These are phyloP conservation scores for Oemleria cerasiformis DNA, from an alignment of 306 rosid species.

Conservation along the genomic window DNA sequence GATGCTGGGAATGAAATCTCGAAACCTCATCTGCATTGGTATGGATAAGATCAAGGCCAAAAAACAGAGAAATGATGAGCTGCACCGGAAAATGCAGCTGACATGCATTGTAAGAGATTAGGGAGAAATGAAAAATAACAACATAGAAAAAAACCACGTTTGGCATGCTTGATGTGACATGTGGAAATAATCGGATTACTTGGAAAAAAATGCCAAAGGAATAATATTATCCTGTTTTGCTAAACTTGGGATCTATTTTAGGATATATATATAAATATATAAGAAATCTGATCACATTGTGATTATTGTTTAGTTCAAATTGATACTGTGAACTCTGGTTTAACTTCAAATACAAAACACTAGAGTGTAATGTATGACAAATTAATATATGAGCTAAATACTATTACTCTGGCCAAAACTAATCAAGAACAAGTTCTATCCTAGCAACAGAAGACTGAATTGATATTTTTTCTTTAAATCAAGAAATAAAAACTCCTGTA, in stretches of 20 bases:
- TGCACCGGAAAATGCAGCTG: conserved; percentile 1
- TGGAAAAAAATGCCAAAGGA: not conserved
- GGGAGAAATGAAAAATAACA: not conserved
- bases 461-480: not conserved
- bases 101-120: not conserved
- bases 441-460: not conserved
- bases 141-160: not conserved
- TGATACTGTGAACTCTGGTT: not conserved
- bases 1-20: conserved; percentile 97
- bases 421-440: not conserved
- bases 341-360: not conserved
- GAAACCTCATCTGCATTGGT: conserved; percentile 69
- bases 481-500: not conserved
- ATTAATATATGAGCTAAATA: not conserved
- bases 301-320: not conserved
- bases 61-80: not conserved
- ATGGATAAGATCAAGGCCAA: not conserved
- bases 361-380: not conserved
- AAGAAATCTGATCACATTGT: not conserved
- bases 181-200: not conserved
- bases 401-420: not conserved
- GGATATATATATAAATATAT: no score
- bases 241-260: not conserved
- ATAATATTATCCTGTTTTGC: not conserved
- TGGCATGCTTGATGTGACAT: not conserved